Conservation (phyloP, 129 eudicot species). For the Lactuca saligna region DNA sequence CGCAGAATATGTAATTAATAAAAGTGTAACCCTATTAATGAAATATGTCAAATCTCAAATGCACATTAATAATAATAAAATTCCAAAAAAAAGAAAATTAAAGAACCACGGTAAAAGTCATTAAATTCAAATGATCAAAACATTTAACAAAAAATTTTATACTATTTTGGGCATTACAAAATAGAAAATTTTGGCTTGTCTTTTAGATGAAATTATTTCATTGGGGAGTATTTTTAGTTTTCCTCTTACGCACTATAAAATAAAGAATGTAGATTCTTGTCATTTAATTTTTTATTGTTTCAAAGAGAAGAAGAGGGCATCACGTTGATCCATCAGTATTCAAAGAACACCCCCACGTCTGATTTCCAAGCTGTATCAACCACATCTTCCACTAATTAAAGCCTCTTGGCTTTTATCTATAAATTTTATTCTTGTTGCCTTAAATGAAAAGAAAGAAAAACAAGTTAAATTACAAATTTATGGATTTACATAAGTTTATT, state of each 20-base stretch:
- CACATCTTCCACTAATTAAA: background rate
- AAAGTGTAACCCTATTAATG: too few species aligned
- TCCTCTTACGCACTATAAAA: background rate
- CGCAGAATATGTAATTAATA: too few species aligned
- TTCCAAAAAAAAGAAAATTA: too few species aligned
- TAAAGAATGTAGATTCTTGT: background rate
- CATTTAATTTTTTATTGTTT: background rate
- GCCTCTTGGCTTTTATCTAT: background rate
- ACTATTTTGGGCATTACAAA: background rate
- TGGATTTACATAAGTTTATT: too few species aligned
- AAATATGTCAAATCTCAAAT: too few species aligned
- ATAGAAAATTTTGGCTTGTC: too few species aligned
- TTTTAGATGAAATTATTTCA: background rate
- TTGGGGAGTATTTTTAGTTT: background rate
- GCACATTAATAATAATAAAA: too few species aligned
- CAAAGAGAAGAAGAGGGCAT: conserved; percentile 4
- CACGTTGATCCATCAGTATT: conserved; percentile 17
- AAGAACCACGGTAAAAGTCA: background rate
- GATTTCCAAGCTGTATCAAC: conserved; percentile 12
- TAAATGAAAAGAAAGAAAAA: too few species aligned
- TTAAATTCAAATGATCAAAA: too few species aligned
- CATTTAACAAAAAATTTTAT: background rate
- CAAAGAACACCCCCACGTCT: conserved; percentile 26
- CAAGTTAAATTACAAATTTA: too few species aligned
- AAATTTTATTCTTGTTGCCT: background rate